Percentiles rank a stretch among this genome's conserved stretches.
phyloP scores from a whole-genome alignment of 345 rosid species.

The Eucalyptus cloeziana region DNA sequence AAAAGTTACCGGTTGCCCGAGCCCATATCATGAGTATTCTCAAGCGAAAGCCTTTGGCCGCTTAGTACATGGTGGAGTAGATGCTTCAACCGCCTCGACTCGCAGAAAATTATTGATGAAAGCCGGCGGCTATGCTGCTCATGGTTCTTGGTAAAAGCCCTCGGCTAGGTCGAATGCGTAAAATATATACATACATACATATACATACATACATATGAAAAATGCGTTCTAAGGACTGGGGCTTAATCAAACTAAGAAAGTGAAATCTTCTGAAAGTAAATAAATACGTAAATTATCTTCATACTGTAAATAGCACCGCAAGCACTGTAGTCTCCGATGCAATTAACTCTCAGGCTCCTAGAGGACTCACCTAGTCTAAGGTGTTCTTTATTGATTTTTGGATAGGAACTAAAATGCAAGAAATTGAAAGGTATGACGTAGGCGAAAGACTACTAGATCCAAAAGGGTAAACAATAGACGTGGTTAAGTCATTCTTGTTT shows the following conservation, averaged over 20 bases:
- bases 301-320: neutral
- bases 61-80: too few species aligned
- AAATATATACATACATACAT: too few species aligned
- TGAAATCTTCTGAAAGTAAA: neutral
- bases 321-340: neutral
- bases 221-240: neutral
- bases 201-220: too few species aligned
- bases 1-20: fast-evolving
- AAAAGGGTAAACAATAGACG: fast-evolving
- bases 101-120: too few species aligned
- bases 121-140: fast-evolving
- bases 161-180: too few species aligned
- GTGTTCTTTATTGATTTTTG: neutral
- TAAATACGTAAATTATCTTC: neutral
- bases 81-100: too few species aligned
- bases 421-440: too few species aligned
- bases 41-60: too few species aligned
- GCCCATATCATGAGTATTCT: too few species aligned
- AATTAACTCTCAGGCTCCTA: neutral
- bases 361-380: neutral
- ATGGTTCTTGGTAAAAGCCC: neutral
- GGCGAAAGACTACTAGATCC: too few species aligned
- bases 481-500: too few species aligned
- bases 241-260: neutral
- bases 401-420: too few species aligned